A percentile compares a stretch with the other conserved stretches of the same genome.
These are phyloP conservation scores for Cercospora nicotianae DNA, from an alignment of 2,329 filamentous ascomycete species.

Conservation along the genomic window DNA sequence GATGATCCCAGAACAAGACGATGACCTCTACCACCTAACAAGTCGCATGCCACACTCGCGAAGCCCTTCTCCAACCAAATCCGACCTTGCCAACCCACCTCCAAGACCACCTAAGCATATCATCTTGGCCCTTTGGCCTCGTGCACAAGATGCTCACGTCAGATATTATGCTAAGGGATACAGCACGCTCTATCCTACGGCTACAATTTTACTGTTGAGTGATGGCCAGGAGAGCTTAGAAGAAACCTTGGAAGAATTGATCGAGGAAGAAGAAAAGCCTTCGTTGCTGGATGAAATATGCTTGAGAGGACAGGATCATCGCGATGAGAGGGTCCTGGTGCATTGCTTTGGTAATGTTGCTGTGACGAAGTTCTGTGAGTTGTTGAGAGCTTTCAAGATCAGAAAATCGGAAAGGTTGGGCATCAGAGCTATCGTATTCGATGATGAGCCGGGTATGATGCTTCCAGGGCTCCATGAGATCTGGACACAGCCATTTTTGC, in stretches of 20 bases:
- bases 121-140: conserved; percentile 34
- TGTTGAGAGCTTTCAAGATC: conserved; percentile 32
- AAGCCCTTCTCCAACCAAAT: conserved; percentile 2
- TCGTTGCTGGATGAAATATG: background rate
- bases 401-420: conserved; percentile 24
- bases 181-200: conserved; percentile 30
- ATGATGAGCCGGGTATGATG: conserved; percentile 28
- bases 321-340: conserved; percentile 21
- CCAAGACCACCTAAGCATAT: conserved; percentile 28
- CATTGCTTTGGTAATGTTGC: conserved; percentile 33
- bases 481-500: conserved; percentile 10
- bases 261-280: conserved; percentile 18
- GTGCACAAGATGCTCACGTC: conserved; percentile 30
- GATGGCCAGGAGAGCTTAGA: conserved; percentile 17
- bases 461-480: conserved; percentile 15
- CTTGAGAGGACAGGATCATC: background rate
- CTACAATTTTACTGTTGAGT: conserved; percentile 28
- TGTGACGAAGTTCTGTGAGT: conserved; percentile 28
- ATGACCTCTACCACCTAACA: background rate
- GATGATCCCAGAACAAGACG: background rate
- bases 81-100: background rate
- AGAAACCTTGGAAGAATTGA: conserved; percentile 19
- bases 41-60: background rate
- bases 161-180: conserved; percentile 33
- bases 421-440: conserved; percentile 30